phyloP scores from a whole-genome alignment of 768 basidiomycete genomes.

The Lactarius deliciosus region DNA sequence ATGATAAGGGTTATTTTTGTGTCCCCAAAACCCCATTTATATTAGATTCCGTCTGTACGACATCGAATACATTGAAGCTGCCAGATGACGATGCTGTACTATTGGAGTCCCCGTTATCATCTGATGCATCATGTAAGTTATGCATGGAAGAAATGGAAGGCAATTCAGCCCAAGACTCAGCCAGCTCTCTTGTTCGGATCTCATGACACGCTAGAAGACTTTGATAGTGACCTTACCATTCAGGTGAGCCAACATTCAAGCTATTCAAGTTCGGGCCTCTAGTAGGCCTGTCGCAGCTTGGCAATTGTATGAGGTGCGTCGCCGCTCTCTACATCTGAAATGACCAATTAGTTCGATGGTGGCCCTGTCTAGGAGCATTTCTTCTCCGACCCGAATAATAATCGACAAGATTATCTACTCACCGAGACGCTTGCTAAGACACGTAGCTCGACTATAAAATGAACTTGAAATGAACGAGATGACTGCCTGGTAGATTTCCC shows the following conservation, averaged over 20 bases:
- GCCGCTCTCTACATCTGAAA: not conserved
- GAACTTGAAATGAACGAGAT: not conserved
- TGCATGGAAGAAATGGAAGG: not conserved
- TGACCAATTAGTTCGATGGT: not conserved
- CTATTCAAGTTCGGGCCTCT: not conserved
- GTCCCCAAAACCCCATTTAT: too few relatives aligned
- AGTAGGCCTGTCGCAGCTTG: not conserved
- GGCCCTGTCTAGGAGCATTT: not conserved
- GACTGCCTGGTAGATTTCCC: not conserved
- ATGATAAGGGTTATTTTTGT: too few relatives aligned
- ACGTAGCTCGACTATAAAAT: not conserved
- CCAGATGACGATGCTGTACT: not conserved
- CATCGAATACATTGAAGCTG: not conserved
- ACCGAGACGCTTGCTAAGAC: not conserved
- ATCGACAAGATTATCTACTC: not conserved
- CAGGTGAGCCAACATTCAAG: not conserved
- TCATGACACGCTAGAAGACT: not conserved
- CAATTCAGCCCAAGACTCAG: not conserved
- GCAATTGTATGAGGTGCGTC: not conserved
- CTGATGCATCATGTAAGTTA: too few relatives aligned
- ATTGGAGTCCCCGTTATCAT: not conserved
- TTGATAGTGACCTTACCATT: not conserved
- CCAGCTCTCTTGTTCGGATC: not conserved
- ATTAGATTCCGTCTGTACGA: not conserved
- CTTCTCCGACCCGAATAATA: not conserved